A percentile compares a stretch with the other conserved stretches of the same genome.
These are phyloP conservation scores for Hypomyces rosellus DNA, from an alignment of 2,329 filamentous ascomycete genomes.

Conservation along the genomic window DNA sequence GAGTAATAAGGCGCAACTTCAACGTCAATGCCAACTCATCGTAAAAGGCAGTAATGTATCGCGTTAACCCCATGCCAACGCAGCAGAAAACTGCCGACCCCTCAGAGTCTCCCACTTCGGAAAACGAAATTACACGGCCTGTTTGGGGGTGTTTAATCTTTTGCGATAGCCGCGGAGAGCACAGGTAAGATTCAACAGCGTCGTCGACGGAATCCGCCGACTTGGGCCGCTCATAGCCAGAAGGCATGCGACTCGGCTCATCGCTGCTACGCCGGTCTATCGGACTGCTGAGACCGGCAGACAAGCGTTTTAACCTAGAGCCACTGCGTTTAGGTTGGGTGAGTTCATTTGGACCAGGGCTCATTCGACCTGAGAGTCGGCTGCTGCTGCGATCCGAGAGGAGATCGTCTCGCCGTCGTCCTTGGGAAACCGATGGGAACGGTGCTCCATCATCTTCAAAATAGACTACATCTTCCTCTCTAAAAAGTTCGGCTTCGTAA, in stretches of 20 bases:
- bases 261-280: constrained; percentile 20
- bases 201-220: constrained; percentile 85
- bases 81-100: constrained; percentile 94
- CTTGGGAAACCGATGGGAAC: constrained; percentile 61
- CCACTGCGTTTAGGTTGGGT: constrained; percentile 47
- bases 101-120: constrained; percentile 87
- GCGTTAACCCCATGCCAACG: constrained; percentile 93
- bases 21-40: constrained; percentile 88
- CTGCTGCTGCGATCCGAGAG: constrained; percentile 40
- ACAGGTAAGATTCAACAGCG: constrained; percentile 78
- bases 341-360: constrained; percentile 41
- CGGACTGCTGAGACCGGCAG: constrained; percentile 39
- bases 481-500: constrained; percentile 26
- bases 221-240: constrained; percentile 63
- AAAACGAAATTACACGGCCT: constrained; percentile 86
- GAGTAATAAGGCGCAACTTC: constrained; percentile 83
- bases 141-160: constrained; percentile 82
- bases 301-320: constrained; percentile 54
- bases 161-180: constrained; percentile 77
- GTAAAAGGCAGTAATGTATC: constrained; percentile 95
- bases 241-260: constrained; percentile 28
- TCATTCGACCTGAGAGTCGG: constrained; percentile 42
- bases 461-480: constrained; percentile 18
- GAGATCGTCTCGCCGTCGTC: constrained; percentile 45
- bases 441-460: constrained; percentile 59